Evolutionary conservation across 257 asterid species (phyloP).

Genomic region (Gentiana straminea): DNA sequence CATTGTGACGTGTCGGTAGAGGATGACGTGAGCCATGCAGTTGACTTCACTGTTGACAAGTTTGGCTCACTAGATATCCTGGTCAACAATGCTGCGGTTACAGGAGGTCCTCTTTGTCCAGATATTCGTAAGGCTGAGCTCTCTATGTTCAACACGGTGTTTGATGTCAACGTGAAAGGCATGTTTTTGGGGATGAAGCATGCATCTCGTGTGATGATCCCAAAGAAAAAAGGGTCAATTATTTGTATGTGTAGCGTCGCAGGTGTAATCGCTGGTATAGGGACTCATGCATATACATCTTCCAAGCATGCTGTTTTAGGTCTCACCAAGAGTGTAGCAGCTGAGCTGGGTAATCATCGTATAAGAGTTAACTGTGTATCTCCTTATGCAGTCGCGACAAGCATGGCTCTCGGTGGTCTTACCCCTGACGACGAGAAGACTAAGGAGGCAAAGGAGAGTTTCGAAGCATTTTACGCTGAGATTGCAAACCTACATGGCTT

Average conservation of each 20-base stretch:
- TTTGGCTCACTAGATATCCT: constrained; percentile 77
- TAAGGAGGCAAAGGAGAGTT: constrained; percentile 49
- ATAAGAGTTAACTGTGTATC: constrained; percentile 82
- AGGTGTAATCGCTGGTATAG: constrained; percentile 35
- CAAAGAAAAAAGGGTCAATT: constrained; percentile 64
- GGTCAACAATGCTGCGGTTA: constrained; percentile 81
- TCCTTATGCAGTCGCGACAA: constrained; percentile 74
- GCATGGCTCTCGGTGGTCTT: constrained; percentile 52
- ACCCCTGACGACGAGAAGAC: constrained; percentile 65
- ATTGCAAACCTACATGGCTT: constrained; percentile 78
- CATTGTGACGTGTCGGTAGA: constrained; percentile 78
- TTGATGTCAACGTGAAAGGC: constrained; percentile 66
- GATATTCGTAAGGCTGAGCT: constrained; percentile 67
- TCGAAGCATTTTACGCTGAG: constrained; percentile 32
- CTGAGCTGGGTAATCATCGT: constrained; percentile 76
- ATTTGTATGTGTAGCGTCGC: constrained; percentile 60
- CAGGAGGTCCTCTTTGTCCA: constrained; percentile 51
- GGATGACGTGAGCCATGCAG: constrained; percentile 53
- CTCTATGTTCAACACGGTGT: constrained; percentile 47
- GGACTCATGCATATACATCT: constrained; percentile 68
- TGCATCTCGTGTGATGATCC: constrained; percentile 85
- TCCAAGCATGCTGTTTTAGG: constrained; percentile 90
- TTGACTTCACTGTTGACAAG: constrained; percentile 49
- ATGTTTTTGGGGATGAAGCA: constrained; percentile 90
- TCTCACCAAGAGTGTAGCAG: constrained; percentile 72